Evolutionary conservation across 176 grass and related monocot genomes (phyloP), one percentile per base, ranked within the genome.

Genomic region (Musa itinerans): DNA sequence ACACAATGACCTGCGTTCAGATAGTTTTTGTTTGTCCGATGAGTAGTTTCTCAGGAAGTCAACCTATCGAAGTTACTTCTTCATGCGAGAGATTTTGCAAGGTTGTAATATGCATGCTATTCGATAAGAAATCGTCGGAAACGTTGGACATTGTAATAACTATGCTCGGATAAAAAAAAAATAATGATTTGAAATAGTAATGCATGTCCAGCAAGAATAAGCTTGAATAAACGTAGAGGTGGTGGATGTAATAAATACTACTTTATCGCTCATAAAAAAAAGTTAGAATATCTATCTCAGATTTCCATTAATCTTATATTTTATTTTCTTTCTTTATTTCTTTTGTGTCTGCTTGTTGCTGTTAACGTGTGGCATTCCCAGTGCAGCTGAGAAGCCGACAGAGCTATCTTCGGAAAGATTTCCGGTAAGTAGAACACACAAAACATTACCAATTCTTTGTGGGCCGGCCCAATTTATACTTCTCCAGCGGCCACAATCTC

Each of bases 211-310:
- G 84, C 79, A 82, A 86, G 51, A 82, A 79, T 65, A 86, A 69
- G 74, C 82, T 20, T 78, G 75, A 26, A 34, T 86, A 21, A 64
- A 86, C 68, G 79, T 86, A 55, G 75, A 82, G 49, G 67, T 78
- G 68, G 84, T 86, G 54, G 82, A 86, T 6, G 57, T 79, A 79
- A 24, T 86, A 86, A 79, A 24, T 86, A 86, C 21, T 86, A 86
- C 59, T 54, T 77, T 13, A 43, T 86, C 84, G 16, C 79, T 86
- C 58, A 86, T 86, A 53, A 53, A 82, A 19, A 19, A 86, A 86
- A 78, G 84, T 86, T 54, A 53, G 2, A 21, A 25, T 57, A 21
- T 80, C 1, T 43, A 81, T 29, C 14, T 9, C 14, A 11, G 21
- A 12, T 22, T 20, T 14, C 58, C 15, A 70, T 57, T 54, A 1